Percentiles rank a stretch among this genome's conserved stretches.
Evolutionary conservation across 768 basidiomycete species (phyloP).

Genomic region (Tricholoma saponaceum): DNA sequence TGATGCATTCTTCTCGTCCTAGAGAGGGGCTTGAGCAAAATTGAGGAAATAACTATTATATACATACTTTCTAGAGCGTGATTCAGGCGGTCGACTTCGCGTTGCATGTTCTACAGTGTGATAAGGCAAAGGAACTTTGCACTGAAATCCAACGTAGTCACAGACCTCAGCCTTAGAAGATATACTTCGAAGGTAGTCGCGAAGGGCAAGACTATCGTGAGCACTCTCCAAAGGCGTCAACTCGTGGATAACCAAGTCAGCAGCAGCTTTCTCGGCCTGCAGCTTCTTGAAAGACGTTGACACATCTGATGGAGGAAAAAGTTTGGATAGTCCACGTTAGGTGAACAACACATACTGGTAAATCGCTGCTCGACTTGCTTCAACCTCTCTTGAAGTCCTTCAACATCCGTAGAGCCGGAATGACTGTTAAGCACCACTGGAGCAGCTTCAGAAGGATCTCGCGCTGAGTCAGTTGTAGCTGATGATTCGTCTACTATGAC

Average conservation of each 20-base stretch:
- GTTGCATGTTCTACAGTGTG: slow-evolving; percentile 52
- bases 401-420: slow-evolving; percentile 33
- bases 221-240: slow-evolving; percentile 68
- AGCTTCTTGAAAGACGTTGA: slow-evolving; percentile 74
- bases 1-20: slow-evolving; percentile 84
- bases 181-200: slow-evolving; percentile 67
- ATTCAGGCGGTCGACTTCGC: slow-evolving; percentile 75
- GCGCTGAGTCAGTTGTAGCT: not conserved
- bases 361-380: slow-evolving; percentile 77
- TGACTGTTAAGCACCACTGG: not conserved
- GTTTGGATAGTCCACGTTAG: not conserved
- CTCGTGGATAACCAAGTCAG: slow-evolving; percentile 65
- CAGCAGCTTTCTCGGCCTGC: slow-evolving; percentile 66
- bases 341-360: slow-evolving; percentile 42
- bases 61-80: slow-evolving; percentile 68
- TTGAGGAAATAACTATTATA: not conserved
- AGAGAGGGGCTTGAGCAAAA: not conserved
- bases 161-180: slow-evolving; percentile 69
- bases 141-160: not conserved
- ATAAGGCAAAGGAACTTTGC: not conserved
- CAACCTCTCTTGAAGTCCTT: slow-evolving; percentile 60
- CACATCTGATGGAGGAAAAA: slow-evolving; percentile 51
- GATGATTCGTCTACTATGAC: not conserved
- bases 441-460: not conserved
- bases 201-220: slow-evolving; percentile 60